Evolutionary conservation across 2,329 filamentous ascomycete species (phyloP), one percentile per base, ranked within the genome.

Genomic region (Zalaria sp.): DNA sequence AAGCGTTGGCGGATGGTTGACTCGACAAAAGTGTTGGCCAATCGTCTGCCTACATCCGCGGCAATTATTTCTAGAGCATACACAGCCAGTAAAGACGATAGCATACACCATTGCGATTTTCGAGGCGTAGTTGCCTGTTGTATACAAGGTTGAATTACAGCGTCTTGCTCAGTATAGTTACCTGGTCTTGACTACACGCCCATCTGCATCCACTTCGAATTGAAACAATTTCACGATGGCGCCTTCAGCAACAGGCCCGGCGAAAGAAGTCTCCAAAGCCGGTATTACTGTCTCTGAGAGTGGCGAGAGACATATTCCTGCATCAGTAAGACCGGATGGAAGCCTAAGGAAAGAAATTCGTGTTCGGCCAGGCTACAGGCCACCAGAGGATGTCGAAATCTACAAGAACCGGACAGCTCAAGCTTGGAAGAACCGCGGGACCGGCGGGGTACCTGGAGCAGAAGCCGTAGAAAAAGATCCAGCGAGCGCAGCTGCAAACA

Each of bases 351-450:
- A 84, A 57, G 89, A 94, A 55, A 96, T 96, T 58, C 85, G 85
- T 56, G 86, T 98, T 46, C 79, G 86, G 27, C 89, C 91, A 0
- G 93, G 91, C 41, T 98, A 95, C 64, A 79, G 80, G 29, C 93
- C 91, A 1, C 86, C 88, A 1, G 91, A 98, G 65, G 91, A 98
- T 62, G 81, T 96, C 48, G 87, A 95, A 57, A 71, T 94, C 37
- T 98, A 98, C 73, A 93, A 87, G 67, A 95, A 93, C 62, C 80
- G 84, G 43, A 87, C 81, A 1, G 88, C 88, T 39, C 83, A 91
- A 58, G 78, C 77, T 39, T 94, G 83, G 66, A 86, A 86, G 57
- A 86, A 77, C 51, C 78, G 85, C 40, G 77, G 75, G 26, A 78
- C 75, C 44, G 66, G 61, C 43, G 81, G 75, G 25, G 73, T 94